Conservation (phyloP, 1,139 yeast species). For the Arxiozyma heterogenica region DNA sequence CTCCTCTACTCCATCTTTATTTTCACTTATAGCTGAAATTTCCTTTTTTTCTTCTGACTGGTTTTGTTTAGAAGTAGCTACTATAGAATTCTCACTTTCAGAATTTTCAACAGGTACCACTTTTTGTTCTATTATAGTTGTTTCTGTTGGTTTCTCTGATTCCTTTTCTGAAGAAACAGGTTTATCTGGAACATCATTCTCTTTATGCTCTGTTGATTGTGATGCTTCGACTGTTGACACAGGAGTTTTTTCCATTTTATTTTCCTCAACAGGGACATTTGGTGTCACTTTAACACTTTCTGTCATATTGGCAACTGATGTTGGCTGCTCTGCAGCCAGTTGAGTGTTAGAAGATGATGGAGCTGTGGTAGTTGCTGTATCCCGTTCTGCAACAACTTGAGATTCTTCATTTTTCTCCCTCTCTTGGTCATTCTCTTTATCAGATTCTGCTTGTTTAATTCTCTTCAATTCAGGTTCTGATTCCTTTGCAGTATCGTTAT, state of each 20-base stretch:
- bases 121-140: too few species aligned
- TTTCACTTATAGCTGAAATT: background rate
- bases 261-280: background rate
- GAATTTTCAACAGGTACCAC: background rate
- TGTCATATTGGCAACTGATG: constrained; percentile 4
- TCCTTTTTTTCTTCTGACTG: background rate
- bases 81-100: background rate
- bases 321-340: constrained; percentile 8
- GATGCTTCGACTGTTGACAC: constrained; percentile 4
- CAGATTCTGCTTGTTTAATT: constrained; percentile 1
- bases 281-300: background rate
- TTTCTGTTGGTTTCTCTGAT: constrained; percentile 3
- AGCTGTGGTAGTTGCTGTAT: background rate
- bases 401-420: background rate
- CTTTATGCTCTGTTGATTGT: background rate
- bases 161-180: background rate
- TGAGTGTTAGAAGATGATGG: background rate
- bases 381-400: background rate
- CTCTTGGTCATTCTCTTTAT: background rate
- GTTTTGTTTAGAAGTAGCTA: background rate
- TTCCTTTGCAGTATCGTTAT: background rate
- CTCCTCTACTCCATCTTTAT: background rate
- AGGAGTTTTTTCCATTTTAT: constrained; percentile 1
- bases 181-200: background rate
- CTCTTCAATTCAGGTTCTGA: constrained; percentile 3